Evolutionary conservation across 352 stramenopile genomes (phyloP).

Genomic region (Phytophthora citrophthora): DNA sequence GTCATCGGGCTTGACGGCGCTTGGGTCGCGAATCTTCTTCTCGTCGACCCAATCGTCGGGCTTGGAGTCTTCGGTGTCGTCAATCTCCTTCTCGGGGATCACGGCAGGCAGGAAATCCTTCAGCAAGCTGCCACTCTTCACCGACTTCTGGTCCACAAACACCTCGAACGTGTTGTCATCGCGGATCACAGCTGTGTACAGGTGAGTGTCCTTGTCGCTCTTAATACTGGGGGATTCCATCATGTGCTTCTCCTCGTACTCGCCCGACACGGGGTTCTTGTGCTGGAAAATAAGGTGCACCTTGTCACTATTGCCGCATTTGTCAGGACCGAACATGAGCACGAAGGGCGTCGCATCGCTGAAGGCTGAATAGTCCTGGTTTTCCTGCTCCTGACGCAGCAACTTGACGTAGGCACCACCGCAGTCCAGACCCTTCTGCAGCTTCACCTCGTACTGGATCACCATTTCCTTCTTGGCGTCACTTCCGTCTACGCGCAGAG

Average conservation of each 20-base stretch:
- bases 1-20: constrained; percentile 89
- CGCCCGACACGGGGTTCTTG: constrained; percentile 91
- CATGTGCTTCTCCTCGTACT: constrained; percentile 96
- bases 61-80: constrained; percentile 92
- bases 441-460: constrained; percentile 96
- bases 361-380: constrained; percentile 66
- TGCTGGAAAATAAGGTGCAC: constrained; percentile 96
- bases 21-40: constrained; percentile 88
- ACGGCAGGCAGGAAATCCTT: constrained; percentile 88
- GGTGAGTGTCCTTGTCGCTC: constrained; percentile 86
- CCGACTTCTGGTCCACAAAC: constrained; percentile 89
- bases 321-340: constrained; percentile 97
- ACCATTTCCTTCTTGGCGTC: constrained; percentile 84
- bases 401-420: constrained; percentile 96
- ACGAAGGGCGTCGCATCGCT: constrained; percentile 90
- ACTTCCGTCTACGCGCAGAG: constrained; percentile 73
- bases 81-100: constrained; percentile 90
- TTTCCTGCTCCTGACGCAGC: constrained; percentile 62
- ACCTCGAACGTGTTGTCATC: constrained; percentile 93
- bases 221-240: constrained; percentile 77
- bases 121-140: constrained; percentile 84
- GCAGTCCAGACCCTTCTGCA: constrained; percentile 91
- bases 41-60: constrained; percentile 94
- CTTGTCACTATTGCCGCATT: constrained; percentile 94
- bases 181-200: constrained; percentile 93